Conservation (phyloP, 306 rosid species). For the Malus orientalis region DNA sequence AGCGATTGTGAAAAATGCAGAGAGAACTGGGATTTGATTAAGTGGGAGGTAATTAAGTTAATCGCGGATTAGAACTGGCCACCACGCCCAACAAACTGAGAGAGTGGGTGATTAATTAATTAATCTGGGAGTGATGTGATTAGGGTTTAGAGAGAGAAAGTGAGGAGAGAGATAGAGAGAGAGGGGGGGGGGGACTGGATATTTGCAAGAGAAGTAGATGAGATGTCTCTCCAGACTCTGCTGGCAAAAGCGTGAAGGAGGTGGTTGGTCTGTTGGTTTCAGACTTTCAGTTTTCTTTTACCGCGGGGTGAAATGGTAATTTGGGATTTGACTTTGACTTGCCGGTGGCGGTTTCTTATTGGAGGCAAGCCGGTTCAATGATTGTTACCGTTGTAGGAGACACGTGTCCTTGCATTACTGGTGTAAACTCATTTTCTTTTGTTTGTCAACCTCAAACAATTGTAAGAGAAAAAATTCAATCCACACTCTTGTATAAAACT, state of each 20-base stretch:
- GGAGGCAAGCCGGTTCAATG: background rate
- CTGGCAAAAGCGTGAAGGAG: conserved; percentile 28
- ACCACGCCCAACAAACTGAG: conserved; percentile 28
- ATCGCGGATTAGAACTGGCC: conserved; percentile 34
- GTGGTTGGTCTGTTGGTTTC: conserved; percentile 2
- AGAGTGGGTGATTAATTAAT: background rate
- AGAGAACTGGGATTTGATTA: background rate
- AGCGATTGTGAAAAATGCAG: background rate
- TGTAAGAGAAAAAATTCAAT: too few species aligned
- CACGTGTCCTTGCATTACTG: background rate
- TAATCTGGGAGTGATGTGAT: background rate
- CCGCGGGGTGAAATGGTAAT: conserved; percentile 15
- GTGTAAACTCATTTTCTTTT: background rate
- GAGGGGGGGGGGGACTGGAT: background rate
- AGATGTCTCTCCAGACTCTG: conserved; percentile 15
- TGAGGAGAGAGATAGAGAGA: background rate
- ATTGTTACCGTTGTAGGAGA: background rate
- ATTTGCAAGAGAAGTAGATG: conserved; percentile 19
- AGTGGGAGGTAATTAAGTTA: conserved; percentile 6
- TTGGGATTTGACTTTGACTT: background rate
- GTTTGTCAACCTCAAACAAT: too few species aligned
- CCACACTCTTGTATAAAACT: too few species aligned
- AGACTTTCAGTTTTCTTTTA: background rate
- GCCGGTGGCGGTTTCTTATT: background rate
- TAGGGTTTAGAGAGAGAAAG: background rate